Conservation (phyloP, 345 rosid genomes). For the Citrus trifoliata region DNA sequence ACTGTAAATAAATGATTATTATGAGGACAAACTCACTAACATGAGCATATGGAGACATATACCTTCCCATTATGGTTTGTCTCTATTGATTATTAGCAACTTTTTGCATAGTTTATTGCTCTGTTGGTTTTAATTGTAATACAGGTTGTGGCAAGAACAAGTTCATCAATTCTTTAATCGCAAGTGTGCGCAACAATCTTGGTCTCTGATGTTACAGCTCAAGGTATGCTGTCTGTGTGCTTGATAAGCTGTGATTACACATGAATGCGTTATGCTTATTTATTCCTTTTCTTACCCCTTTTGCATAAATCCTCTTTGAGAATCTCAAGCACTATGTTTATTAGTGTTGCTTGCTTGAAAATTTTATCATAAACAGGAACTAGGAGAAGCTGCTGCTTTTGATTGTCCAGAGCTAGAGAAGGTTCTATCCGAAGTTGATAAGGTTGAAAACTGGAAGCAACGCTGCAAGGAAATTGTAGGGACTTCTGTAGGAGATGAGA, state of each 20-base stretch:
- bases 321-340: background rate
- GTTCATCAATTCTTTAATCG: constrained; percentile 38
- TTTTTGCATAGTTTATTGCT: constrained; percentile 12
- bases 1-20: background rate
- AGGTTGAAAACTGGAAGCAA: constrained; percentile 60
- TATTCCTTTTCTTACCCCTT: background rate
- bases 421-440: constrained; percentile 46
- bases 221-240: constrained; percentile 37
- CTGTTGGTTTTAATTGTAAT: constrained; percentile 4
- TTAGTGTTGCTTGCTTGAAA: background rate
- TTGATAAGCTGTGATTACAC: background rate
- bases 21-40: background rate
- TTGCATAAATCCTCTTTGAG: background rate
- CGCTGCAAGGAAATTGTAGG: constrained; percentile 30
- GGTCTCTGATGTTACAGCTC: constrained; percentile 46
- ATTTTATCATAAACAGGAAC: constrained; percentile 40
- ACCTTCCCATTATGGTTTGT: background rate
- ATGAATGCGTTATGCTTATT: background rate
- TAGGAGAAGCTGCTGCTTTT: constrained; percentile 44
- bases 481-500: constrained; percentile 28
- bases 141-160: constrained; percentile 62
- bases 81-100: constrained; percentile 3
- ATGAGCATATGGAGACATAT: background rate
- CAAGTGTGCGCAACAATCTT: constrained; percentile 34
- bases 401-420: constrained; percentile 49